These are phyloP conservation scores for Albugo laibachii DNA, from an alignment of 352 stramenopile species.

Conservation along the genomic window DNA sequence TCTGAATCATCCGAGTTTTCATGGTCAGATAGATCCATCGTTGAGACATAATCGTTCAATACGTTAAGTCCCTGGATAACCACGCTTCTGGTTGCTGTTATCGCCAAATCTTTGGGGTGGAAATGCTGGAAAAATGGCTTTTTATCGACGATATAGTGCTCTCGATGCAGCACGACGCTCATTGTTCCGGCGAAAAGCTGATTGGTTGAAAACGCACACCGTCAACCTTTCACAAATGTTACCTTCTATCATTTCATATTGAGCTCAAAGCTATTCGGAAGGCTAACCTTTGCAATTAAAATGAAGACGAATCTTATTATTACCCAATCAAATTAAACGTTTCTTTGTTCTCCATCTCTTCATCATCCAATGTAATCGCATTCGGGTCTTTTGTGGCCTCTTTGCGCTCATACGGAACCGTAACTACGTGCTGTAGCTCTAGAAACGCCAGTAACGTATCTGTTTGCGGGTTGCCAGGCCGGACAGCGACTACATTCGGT, in stretches of 20 bases:
- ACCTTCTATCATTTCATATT: too few relatives aligned
- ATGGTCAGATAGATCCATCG: conserved; percentile 30
- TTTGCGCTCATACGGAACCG: conserved; percentile 53
- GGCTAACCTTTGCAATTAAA: too few relatives aligned
- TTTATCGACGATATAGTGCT: conserved; percentile 65
- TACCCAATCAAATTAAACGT: too few relatives aligned
- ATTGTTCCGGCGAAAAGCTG: conserved; percentile 8
- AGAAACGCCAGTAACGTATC: conserved; percentile 85
- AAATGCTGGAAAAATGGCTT: conserved; percentile 77
- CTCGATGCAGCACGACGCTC: conserved; percentile 35
- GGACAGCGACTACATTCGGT: conserved; percentile 7
- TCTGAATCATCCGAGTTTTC: conserved; percentile 22
- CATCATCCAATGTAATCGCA: conserved; percentile 31
- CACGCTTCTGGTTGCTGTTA: conserved; percentile 35
- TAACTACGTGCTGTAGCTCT: conserved; percentile 87
- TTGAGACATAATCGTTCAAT: conserved; percentile 58
- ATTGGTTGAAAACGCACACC: too few relatives aligned
- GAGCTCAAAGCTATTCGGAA: too few relatives aligned
- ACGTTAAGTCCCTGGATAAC: conserved; percentile 52
- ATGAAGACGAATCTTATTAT: too few relatives aligned
- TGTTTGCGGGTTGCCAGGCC: conserved; percentile 89
- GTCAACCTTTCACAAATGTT: too few relatives aligned
- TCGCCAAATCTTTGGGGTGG: conserved; percentile 37
- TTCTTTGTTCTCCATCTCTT: conserved; percentile 15
- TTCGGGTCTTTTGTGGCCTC: conserved; percentile 16